phyloP scores from a whole-genome alignment of 2,329 filamentous ascomycete genomes.

The Pseudocercospora fijiensis region DNA sequence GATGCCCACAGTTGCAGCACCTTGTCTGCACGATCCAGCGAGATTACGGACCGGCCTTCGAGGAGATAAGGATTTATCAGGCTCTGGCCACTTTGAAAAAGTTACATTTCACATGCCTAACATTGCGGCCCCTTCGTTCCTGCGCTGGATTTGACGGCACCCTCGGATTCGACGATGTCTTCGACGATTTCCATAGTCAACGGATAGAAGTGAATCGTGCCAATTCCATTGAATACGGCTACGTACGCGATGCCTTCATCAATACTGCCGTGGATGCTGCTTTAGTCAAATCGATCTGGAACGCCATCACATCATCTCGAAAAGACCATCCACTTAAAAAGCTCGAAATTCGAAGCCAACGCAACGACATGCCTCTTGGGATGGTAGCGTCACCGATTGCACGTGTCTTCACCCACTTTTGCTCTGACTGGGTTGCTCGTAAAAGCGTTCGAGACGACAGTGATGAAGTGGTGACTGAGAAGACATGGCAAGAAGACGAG shows the following conservation, averaged over 20 bases:
- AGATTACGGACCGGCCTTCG: background rate
- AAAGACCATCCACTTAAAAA: background rate
- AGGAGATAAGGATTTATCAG: background rate
- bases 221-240: background rate
- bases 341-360: background rate
- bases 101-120: background rate
- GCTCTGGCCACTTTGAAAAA: background rate
- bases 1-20: background rate
- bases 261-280: background rate
- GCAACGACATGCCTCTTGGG: background rate
- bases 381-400: background rate
- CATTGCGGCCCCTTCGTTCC: background rate
- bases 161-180: background rate
- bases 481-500: conserved; percentile 1
- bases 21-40: background rate
- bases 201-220: background rate
- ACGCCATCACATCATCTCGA: background rate
- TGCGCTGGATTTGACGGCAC: background rate
- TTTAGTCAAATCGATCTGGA: background rate
- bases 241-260: background rate
- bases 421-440: background rate
- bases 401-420: background rate
- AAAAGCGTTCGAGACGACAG: background rate
- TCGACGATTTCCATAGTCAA: conserved; percentile 1
- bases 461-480: background rate